A percentile compares a stretch with the other conserved stretches of the same genome.
Conservation (phyloP, 1,284 basidiomycete species). For the Ganoderma resinaceum region DNA sequence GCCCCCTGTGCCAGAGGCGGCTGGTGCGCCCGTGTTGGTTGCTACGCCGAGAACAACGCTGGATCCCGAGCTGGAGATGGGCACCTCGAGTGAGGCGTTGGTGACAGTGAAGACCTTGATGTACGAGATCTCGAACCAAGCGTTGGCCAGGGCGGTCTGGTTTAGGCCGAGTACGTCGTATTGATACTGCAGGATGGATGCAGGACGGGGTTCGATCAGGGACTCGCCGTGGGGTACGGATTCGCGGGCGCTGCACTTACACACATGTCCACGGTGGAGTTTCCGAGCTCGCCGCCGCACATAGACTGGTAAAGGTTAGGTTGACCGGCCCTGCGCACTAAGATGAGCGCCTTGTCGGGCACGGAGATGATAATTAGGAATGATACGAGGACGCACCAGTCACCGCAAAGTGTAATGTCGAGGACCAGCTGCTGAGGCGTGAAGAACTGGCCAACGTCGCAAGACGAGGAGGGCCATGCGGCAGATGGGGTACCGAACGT, state of each 20-base stretch:
- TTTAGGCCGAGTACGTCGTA: slow-evolving; percentile 59
- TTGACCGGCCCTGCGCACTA: slow-evolving; percentile 45
- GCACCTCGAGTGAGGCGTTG: background rate
- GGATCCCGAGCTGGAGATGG: background rate
- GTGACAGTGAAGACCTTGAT: slow-evolving; percentile 40
- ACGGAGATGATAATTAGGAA: slow-evolving; percentile 32
- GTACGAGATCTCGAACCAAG: slow-evolving; percentile 60
- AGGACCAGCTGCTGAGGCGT: slow-evolving; percentile 57
- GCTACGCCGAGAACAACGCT: background rate
- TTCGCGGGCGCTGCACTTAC: slow-evolving; percentile 41
- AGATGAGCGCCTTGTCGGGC: too few species aligned
- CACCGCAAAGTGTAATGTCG: slow-evolving; percentile 63
- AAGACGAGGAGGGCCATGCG: slow-evolving; percentile 54
- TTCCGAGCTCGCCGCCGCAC: slow-evolving; percentile 45
- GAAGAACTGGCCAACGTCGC: slow-evolving; percentile 58
- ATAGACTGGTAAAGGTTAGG: slow-evolving; percentile 48
- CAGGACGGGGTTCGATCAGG: background rate
- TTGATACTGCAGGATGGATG: background rate
- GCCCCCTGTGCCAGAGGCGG: background rate
- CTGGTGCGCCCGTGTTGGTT: background rate
- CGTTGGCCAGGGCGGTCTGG: slow-evolving; percentile 51
- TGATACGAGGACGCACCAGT: slow-evolving; percentile 48
- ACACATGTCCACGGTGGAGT: slow-evolving; percentile 14
- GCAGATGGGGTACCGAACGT: slow-evolving; percentile 69
- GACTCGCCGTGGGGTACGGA: background rate